phyloP scores from a whole-genome alignment of 1,284 basidiomycete genomes.

The Cystobasidium sp. region DNA sequence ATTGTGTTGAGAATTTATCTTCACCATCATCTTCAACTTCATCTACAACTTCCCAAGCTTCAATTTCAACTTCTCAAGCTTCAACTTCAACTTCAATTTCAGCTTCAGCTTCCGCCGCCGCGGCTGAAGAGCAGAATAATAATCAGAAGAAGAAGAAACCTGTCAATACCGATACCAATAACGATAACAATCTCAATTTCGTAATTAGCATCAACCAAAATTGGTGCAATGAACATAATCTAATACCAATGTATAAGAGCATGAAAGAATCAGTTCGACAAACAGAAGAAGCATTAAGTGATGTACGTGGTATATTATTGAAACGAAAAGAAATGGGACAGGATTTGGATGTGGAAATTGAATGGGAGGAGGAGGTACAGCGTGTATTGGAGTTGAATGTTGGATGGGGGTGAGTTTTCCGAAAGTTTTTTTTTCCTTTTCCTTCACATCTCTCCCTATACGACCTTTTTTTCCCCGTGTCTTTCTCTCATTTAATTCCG shows the following conservation, averaged over 20 bases:
- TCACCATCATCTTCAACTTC: too few species aligned
- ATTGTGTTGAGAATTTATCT: slow-evolving; percentile 50
- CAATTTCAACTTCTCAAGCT: neutral
- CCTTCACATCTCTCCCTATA: neutral
- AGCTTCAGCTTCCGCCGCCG: neutral
- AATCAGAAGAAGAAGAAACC: neutral
- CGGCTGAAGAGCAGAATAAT: neutral
- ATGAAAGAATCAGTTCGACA: slow-evolving; percentile 57
- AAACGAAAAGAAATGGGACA: slow-evolving; percentile 38
- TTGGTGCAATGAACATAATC: slow-evolving; percentile 62
- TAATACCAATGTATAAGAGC: slow-evolving; percentile 59
- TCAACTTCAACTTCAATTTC: neutral
- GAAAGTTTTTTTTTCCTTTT: neutral
- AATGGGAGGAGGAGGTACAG: slow-evolving; percentile 61
- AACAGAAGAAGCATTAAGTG: slow-evolving; percentile 59
- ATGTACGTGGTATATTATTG: slow-evolving; percentile 60
- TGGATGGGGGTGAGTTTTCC: slow-evolving; percentile 58
- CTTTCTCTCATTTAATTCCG: too few species aligned
- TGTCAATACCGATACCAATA: too few species aligned
- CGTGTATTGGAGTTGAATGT: slow-evolving; percentile 59
- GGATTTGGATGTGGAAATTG: slow-evolving; percentile 45
- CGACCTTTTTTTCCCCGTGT: neutral
- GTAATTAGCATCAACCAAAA: slow-evolving; percentile 62
- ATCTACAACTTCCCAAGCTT: too few species aligned
- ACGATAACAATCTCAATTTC: slow-evolving; percentile 29